These are phyloP conservation scores for Cordyceps tenuipes DNA, from an alignment of 2,329 filamentous ascomycete species.

Conservation along the genomic window DNA sequence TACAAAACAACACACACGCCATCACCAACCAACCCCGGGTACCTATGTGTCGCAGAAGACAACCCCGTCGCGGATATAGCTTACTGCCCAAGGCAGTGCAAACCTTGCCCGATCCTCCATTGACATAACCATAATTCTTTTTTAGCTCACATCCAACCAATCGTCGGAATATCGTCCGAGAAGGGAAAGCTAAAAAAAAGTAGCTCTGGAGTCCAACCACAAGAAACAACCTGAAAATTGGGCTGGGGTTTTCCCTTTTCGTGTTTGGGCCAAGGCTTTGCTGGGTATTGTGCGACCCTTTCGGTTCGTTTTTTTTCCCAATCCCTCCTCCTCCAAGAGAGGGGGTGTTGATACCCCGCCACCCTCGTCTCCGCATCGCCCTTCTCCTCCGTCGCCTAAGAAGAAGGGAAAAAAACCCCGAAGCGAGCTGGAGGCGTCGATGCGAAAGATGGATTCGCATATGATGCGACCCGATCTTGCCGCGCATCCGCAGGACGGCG, in stretches of 20 bases:
- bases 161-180: no score
- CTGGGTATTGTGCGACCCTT: no score
- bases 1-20: neutral
- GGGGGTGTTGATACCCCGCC: no score
- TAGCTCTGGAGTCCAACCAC: no score
- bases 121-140: neutral
- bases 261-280: no score
- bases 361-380: neutral
- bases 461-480: neutral
- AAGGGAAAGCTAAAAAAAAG: no score
- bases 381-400: neutral
- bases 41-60: neutral
- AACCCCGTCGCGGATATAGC: neutral
- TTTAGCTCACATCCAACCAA: neutral
- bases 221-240: no score
- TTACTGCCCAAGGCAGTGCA: neutral
- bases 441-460: neutral
- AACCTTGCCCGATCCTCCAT: neutral
- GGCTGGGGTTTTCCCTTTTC: no score
- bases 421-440: no score
- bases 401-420: neutral
- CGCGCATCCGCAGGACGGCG: neutral
- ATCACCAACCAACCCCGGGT: neutral
- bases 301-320: no score
- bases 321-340: no score